Evolutionary conservation across 352 stramenopile genomes (phyloP).

Genomic region (Phytophthora cajani): DNA sequence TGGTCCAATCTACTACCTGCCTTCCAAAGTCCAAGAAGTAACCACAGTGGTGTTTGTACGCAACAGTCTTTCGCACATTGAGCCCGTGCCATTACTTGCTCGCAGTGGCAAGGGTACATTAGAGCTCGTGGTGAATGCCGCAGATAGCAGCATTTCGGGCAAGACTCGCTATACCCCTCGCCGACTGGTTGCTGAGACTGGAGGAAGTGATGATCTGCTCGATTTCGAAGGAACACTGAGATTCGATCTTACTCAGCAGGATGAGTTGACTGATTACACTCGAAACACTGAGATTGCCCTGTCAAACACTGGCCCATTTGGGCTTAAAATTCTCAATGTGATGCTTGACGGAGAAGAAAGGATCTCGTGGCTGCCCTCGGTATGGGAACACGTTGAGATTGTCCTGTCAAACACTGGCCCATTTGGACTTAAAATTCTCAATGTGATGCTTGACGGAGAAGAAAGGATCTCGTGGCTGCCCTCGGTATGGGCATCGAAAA

Average conservation of each 20-base stretch:
- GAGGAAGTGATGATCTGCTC: background rate
- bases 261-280: constrained; percentile 22
- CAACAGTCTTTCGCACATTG: constrained; percentile 74
- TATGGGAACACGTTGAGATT: constrained; percentile 18
- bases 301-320: constrained; percentile 34
- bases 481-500: background rate
- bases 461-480: constrained; percentile 6
- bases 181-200: background rate
- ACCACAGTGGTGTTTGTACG: constrained; percentile 54
- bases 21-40: constrained; percentile 43
- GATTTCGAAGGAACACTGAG: constrained; percentile 22
- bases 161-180: constrained; percentile 5
- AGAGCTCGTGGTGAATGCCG: constrained; percentile 18
- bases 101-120: constrained; percentile 52
- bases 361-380: constrained; percentile 7
- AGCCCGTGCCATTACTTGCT: constrained; percentile 47
- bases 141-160: background rate
- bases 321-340: constrained; percentile 25
- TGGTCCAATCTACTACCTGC: constrained; percentile 74
- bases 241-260: constrained; percentile 22
- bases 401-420: constrained; percentile 32
- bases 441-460: constrained; percentile 16
- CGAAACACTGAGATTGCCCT: constrained; percentile 25
- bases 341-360: constrained; percentile 6
- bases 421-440: constrained; percentile 29